These are phyloP conservation scores for Kondoa subrosea DNA, from an alignment of 768 basidiomycete genomes.

Conservation along the genomic window DNA sequence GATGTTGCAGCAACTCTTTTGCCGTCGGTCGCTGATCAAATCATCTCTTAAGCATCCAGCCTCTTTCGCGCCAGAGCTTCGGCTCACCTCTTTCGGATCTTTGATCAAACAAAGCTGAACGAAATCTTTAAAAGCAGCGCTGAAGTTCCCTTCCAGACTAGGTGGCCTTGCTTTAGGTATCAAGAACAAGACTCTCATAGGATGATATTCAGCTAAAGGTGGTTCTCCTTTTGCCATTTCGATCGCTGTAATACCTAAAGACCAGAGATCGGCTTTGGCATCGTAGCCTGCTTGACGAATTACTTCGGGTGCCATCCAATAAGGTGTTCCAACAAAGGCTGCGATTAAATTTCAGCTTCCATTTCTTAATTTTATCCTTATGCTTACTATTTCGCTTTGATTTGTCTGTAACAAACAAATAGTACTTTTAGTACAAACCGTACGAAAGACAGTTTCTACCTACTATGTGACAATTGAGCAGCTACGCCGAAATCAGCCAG, in stretches of 20 bases:
- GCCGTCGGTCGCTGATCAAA: slow-evolving; percentile 62
- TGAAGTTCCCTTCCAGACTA: slow-evolving; percentile 68
- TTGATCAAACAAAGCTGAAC: slow-evolving; percentile 78
- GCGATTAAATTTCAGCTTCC: not conserved
- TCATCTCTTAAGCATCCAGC: slow-evolving; percentile 31
- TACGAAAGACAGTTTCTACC: not conserved
- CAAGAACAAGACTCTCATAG: slow-evolving; percentile 93
- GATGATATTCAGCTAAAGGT: slow-evolving; percentile 89
- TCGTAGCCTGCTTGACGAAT: slow-evolving; percentile 95
- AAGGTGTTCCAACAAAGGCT: slow-evolving; percentile 47
- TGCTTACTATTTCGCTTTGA: slow-evolving; percentile 90
- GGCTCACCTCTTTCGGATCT: slow-evolving; percentile 47
- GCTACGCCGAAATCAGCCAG: slow-evolving; percentile 95
- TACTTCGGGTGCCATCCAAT: slow-evolving; percentile 98
- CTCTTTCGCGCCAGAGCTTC: slow-evolving; percentile 16
- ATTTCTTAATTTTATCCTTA: too few species aligned
- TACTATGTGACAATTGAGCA: slow-evolving; percentile 64
- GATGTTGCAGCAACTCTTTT: slow-evolving; percentile 79
- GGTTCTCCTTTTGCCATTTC: slow-evolving; percentile 98
- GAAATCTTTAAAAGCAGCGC: slow-evolving; percentile 79
- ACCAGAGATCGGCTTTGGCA: slow-evolving; percentile 93
- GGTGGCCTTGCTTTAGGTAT: slow-evolving; percentile 96
- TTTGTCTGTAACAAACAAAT: slow-evolving; percentile 32
- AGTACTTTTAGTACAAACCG: too few species aligned
- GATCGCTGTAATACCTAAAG: slow-evolving; percentile 54